These are phyloP conservation scores for Tricholoma terreum DNA, from an alignment of 768 basidiomycete genomes.

Conservation along the genomic window DNA sequence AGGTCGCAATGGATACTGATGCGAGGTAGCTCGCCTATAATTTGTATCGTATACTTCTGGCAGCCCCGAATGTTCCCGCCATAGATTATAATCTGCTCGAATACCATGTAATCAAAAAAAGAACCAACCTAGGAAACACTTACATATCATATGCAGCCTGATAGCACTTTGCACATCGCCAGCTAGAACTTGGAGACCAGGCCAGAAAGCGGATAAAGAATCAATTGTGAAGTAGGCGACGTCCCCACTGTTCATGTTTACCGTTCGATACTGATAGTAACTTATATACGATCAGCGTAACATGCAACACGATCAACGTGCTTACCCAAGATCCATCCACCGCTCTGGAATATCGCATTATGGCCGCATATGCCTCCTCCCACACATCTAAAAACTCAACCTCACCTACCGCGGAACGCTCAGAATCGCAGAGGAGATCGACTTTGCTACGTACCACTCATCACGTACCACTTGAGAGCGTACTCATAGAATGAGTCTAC, in stretches of 20 bases:
- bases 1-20: conserved; percentile 79
- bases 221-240: conserved; percentile 79
- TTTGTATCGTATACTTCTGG: conserved; percentile 92
- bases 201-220: conserved; percentile 94
- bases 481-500: conserved; percentile 97
- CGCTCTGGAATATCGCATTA: conserved; percentile 83
- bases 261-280: conserved; percentile 76
- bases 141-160: conserved; percentile 86
- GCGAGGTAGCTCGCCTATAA: conserved; percentile 65
- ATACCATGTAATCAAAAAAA: neutral
- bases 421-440: neutral
- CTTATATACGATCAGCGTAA: neutral
- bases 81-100: conserved; percentile 81
- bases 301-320: conserved; percentile 4
- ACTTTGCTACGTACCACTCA: conserved; percentile 54
- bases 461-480: conserved; percentile 87
- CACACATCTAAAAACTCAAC: conserved; percentile 79
- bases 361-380: conserved; percentile 75
- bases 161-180: conserved; percentile 89
- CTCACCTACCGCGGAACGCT: conserved; percentile 49
- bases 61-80: conserved; percentile 82
- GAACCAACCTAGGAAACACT: conserved; percentile 20
- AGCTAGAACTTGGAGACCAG: conserved; percentile 87
- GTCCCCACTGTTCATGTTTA: conserved; percentile 79
- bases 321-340: conserved; percentile 86